Base-by-base conservation (phyloP, 768 basidiomycete genomes). In the Thelephora ganbajun region DNA sequence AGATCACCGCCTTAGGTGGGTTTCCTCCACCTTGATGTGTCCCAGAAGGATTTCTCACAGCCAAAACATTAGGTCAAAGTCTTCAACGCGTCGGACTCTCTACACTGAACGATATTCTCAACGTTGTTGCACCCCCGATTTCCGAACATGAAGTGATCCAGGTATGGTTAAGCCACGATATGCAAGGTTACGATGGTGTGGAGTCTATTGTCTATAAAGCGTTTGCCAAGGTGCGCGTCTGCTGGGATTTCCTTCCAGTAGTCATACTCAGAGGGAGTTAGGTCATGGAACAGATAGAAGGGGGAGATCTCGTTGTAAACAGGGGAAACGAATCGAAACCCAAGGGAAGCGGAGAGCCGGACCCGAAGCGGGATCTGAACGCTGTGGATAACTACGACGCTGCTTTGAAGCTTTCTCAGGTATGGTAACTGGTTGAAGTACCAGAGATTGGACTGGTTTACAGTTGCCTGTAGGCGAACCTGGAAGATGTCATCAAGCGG, bases 101-200 rank as follows among this genome's bases (percentile, higher is more conserved):
- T 9, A 91, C 93, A 2, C 67, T 98, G 22, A 88, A 79, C 2
- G 92, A 94, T 49, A 81, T 99, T 48, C 69, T 99, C 45, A 94
- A 97, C 60, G 94, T 84, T 23, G 94, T 99, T 50, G 96, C 96
- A 0, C 96, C 96, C 36, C 96, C 96, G 11, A 98, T 98, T 56
- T 88, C 93, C 20, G 93, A 94, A 62, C 94, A 98, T 60, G 96
- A 99, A 64, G 90, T 97, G 13, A 92, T 99, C 53, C 80, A 96
- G 61, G 81, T 99, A 6, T 90, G 88, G 84, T 67, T 99, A 35
- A 85, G 83, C 58, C 93, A 98, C 65, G 92, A 96, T 54, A 93
- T 99, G 93, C 72, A 76, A 53, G 96, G 96, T 14, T 97, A 94
- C 60, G 91, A 93, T 49, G 96, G 96, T 6, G 75, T 98, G 37